Base-by-base conservation (phyloP, 805 yeast genomes). In the Kodamaea sagamina region DNA sequence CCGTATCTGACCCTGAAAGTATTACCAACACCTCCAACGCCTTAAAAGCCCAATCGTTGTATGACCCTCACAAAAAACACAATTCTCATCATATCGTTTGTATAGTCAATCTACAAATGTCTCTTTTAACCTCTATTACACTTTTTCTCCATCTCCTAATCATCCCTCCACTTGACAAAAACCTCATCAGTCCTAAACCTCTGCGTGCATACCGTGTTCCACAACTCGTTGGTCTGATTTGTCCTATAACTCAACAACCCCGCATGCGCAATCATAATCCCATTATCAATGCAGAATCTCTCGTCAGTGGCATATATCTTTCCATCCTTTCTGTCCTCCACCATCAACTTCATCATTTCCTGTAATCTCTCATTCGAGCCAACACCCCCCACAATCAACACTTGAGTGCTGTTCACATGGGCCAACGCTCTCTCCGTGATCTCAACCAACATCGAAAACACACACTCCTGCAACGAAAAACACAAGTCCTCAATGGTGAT, bases 391-490 rank as follows among this genome's bases (percentile, higher is more conserved):
- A 93, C 99, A 39, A 93, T 88, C 38, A 93, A 71, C 13, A 93
- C 99, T 61, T 90, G 96, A 47, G 78, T 78, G 3, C 95, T 77
- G 53, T 84, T 82, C 3, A 92, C 98, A 58, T 93, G 99, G 0
- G 99, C 99, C 95, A 93, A 86, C 2, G 99, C 99, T 29, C 99
- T 74, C 60, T 93, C 99, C 0, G 99, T 93, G 53, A 93, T 93
- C 63, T 93, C 99, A 12, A 93, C 97, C 47, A 93, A 75, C 99
- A 93, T 93, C 8, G 97, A 89, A 62, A 86, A 93, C 21, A 93
- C 67, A 26, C 89, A 85, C 57, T 93, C 99, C 58, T 93, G 99
- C 49, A 93, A 68, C 6, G 97, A 88, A 58, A 81, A 93, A 62
- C 99, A 93, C 39, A 93, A 72, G 61, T 95, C 99, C 55, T 84